phyloP scores from a whole-genome alignment of 129 eudicot genomes.

The Flaveria bidentis region DNA sequence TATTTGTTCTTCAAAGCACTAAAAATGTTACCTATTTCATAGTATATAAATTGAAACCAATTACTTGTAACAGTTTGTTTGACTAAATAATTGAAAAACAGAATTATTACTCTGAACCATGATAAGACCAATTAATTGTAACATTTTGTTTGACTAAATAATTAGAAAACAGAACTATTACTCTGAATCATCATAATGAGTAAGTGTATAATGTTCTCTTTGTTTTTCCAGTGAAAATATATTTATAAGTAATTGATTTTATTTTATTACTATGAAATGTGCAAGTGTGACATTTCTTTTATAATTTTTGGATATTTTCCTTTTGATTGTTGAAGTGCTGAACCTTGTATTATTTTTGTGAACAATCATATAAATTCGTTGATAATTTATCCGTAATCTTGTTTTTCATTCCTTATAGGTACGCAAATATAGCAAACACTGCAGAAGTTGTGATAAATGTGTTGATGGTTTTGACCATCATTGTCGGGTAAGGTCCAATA shows the following conservation, averaged over 20 bases:
- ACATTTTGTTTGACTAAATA: neutral
- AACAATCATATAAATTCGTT: neutral
- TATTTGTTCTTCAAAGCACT: too few relatives aligned
- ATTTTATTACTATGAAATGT: neutral
- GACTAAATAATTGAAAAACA: too few relatives aligned
- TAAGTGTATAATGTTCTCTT: neutral
- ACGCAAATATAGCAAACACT: conserved; percentile 92
- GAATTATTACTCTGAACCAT: neutral
- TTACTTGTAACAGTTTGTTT: too few relatives aligned
- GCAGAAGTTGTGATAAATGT: conserved; percentile 99
- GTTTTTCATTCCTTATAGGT: conserved; percentile 52
- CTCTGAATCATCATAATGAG: neutral
- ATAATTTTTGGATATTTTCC: conserved; percentile 1
- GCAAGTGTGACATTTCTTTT: neutral
- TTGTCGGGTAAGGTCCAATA: conserved; percentile 63
- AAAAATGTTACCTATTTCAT: too few relatives aligned
- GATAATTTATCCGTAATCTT: neutral
- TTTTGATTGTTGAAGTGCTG: neutral
- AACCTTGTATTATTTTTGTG: neutral
- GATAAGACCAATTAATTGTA: too few relatives aligned
- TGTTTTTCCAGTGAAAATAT: neutral
- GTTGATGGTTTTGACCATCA: conserved; percentile 97
- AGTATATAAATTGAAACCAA: too few relatives aligned
- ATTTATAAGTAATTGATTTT: neutral
- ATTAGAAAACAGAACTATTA: neutral